Conservation (phyloP, 2,329 filamentous ascomycete genomes). For the Monilinia fructigena region DNA sequence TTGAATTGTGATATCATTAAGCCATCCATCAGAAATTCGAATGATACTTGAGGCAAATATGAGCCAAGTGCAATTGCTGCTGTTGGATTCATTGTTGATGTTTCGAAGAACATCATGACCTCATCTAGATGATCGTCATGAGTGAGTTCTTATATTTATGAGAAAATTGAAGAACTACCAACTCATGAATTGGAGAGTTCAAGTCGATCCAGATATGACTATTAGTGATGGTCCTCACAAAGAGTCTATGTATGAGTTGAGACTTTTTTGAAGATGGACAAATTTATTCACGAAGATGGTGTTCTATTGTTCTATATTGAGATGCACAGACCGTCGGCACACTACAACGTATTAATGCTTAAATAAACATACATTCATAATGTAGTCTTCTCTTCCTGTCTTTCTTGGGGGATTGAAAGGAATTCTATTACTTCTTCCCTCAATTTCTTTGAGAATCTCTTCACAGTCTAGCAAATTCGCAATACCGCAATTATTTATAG, state of each 20-base stretch:
- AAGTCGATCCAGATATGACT: not conserved
- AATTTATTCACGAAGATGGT: not conserved
- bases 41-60: not conserved
- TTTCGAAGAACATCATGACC: not conserved
- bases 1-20: not conserved
- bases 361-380: no score
- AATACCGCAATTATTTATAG: no score
- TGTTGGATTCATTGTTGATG: not conserved
- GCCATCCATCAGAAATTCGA: not conserved
- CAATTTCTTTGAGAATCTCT: no score
- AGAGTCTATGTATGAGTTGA: not conserved
- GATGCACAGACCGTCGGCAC: constrained; percentile 7
- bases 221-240: not conserved
- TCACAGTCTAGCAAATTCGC: no score
- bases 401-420: no score
- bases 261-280: not conserved
- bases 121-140: not conserved
- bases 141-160: not conserved
- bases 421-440: no score
- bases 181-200: not conserved
- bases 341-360: not conserved
- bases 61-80: not conserved
- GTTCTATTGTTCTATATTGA: not conserved
- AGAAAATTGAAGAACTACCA: not conserved
- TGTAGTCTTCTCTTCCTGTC: no score